Base-by-base conservation (phyloP, 257 asterid species). In the Lithospermum erythrorhizon region DNA sequence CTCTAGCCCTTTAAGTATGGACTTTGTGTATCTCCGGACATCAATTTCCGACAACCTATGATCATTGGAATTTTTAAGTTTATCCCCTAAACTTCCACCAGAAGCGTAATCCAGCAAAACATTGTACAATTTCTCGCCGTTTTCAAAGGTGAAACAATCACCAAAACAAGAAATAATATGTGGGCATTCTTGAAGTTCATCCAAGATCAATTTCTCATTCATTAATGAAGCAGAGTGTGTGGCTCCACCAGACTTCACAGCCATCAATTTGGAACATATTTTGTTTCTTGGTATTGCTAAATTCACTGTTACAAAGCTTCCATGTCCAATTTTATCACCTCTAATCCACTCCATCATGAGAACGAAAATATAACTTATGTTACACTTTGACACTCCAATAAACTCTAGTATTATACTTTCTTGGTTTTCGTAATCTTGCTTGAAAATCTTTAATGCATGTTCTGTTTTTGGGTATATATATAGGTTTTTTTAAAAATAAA, bases 261-360 rank as follows among this genome's bases (percentile, higher is more conserved):
- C 70, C 70, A 65, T 65, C 16, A 65, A 57, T 47, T 9, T 55
- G 6, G 51, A 48, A 57, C 9, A 41, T 48, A 29, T 48, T 18
- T 29, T 62, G 63, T 20, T 57, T 45, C 57, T 65, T 16, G 35
- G 57, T 57, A 57, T 25, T 20, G 70, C 70, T 25, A 65, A 56
- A 49, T 56, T 57, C 51, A 65, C 70, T 14, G 57, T 57, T 16
- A 51, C 57, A 57, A 57, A 57, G 63, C 70, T 65, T 57, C 70
- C 70, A 45, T 27, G 55, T 11, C 70, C 70, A 15, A 65, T n/a
- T 23, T 41, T 41, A 7, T 58, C 55, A 57, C 70, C 70, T 16
- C 70, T 62, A 30, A 65, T 25, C 70, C 70, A 65, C 48, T 65
- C 63, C 70, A 65, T 65, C 18, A 13, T 41, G 49, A 11, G 17